phyloP scores from a whole-genome alignment of 148 eudicot genomes.

The Polygonum aviculare region DNA sequence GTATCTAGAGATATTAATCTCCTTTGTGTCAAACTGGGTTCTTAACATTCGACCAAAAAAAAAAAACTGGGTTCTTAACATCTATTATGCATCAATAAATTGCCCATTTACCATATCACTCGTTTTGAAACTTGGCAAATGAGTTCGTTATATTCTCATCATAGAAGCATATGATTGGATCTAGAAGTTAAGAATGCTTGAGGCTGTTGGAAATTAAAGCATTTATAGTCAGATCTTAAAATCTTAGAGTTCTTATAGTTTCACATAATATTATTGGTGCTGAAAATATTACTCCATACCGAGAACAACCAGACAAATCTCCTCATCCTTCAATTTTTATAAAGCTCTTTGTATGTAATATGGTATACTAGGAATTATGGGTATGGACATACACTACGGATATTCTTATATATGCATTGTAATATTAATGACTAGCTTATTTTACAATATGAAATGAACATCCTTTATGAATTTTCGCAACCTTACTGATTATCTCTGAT shows the following conservation, averaged over 20 bases:
- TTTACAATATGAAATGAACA: too few relatives aligned
- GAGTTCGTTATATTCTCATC: background rate
- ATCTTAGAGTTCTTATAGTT: background rate
- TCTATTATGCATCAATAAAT: background rate
- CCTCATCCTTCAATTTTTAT: background rate
- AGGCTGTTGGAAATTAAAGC: too few relatives aligned
- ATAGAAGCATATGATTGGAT: background rate
- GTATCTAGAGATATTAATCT: background rate
- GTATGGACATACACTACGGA: too few relatives aligned
- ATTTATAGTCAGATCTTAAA: background rate
- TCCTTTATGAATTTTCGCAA: background rate
- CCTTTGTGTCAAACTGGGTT: background rate
- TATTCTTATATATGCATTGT: background rate
- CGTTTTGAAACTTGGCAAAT: background rate
- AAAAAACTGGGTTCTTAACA: background rate
- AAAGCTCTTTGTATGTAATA: background rate
- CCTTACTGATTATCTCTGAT: background rate
- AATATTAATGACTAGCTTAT: background rate
- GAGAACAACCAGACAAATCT: background rate
- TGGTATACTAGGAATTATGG: too few relatives aligned
- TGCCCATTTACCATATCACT: background rate
- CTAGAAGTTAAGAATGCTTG: background rate
- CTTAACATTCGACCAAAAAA: background rate
- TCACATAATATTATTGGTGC: background rate
- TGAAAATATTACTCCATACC: background rate